These are phyloP conservation scores for Aspergillus fumigatiaffinis DNA, from an alignment of 2,329 filamentous ascomycete species.

Conservation along the genomic window DNA sequence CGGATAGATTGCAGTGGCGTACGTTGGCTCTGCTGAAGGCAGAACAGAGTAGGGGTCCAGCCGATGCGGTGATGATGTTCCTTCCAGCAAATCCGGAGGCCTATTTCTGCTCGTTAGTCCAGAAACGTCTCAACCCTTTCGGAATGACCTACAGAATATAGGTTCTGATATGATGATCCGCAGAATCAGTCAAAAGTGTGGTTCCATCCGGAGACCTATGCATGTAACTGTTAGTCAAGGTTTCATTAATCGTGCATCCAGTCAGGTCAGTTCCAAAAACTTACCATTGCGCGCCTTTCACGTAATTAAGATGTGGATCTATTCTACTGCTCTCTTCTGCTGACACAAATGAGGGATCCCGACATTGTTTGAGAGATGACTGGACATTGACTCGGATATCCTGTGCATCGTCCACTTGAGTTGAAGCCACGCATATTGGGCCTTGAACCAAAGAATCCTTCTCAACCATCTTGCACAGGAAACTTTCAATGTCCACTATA, in stretches of 20 bases:
- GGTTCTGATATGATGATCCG: slow-evolving; percentile 49
- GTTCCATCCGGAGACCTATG: slow-evolving; percentile 54
- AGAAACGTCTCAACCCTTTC: background rate
- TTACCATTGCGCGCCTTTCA: slow-evolving; percentile 46
- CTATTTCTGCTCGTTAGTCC: slow-evolving; percentile 23
- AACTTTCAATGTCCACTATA: background rate
- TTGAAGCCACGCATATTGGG: slow-evolving; percentile 29
- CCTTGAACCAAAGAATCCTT: slow-evolving; percentile 1
- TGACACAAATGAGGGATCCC: background rate
- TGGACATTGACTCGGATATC: background rate
- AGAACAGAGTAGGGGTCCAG: slow-evolving; percentile 47
- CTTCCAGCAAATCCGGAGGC: slow-evolving; percentile 47
- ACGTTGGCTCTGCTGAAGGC: slow-evolving; percentile 47
- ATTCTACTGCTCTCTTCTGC: background rate
- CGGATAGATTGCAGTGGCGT: slow-evolving; percentile 53
- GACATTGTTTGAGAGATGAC: background rate
- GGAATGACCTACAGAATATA: slow-evolving; percentile 47
- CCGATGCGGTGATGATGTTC: slow-evolving; percentile 26
- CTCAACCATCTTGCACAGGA: slow-evolving; percentile 10
- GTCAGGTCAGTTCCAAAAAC: background rate
- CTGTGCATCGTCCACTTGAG: background rate
- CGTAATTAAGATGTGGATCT: slow-evolving; percentile 31
- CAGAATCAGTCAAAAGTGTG: slow-evolving; percentile 52
- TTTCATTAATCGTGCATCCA: slow-evolving; percentile 1
- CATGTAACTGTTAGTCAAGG: background rate